Evolutionary conservation across 2,329 filamentous ascomycete species (phyloP), one percentile per base, ranked within the genome.

Genomic region (Alternaria sp.): DNA sequence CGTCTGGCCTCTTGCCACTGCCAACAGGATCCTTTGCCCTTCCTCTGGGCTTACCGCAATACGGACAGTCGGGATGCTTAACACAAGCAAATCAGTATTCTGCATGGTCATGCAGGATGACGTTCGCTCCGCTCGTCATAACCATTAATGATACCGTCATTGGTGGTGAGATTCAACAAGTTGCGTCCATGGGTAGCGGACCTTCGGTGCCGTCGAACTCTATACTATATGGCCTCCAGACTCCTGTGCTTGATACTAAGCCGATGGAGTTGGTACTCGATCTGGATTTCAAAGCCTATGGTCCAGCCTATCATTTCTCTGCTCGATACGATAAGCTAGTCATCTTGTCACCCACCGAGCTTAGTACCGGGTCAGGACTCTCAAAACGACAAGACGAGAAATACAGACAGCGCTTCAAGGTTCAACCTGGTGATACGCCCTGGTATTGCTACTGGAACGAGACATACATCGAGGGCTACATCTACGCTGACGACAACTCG

Each of bases 381-480:
- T 64, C 62, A 45, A 71, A 72, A 28, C 71, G 74, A 10, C 61
- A 73, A 55, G 68, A 70, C 11, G 66, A 70, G 26, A 68, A 69
- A 12, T 77, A 74, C 45, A 70, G 77, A 55, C 79, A 80, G 61
- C 81, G 81, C 43, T 80, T 83, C 66, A 75, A 82, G 55, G 81
- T 84, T 11, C 75, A 81, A 60, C 82, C 84, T n/a, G 87, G 87
- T 9, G 87, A 90, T 37, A 84, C 84, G 62, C 88, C 89, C 3
- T 92, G 89, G 89, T 90, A 88, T 71, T 92, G 89, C 76, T 87
- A 86, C 75, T 92, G 89, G 88, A 92, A 92, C 73, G 81, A 83
- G 14, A 92, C 89, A 0, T 83, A 88, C 57, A 82, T 91, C 54
- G 89, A 92, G 75, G 86, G 87, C 41, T 91, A 90, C 77, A 84